Conservation (phyloP, 257 asterid genomes). For the Gentiana straminea region DNA sequence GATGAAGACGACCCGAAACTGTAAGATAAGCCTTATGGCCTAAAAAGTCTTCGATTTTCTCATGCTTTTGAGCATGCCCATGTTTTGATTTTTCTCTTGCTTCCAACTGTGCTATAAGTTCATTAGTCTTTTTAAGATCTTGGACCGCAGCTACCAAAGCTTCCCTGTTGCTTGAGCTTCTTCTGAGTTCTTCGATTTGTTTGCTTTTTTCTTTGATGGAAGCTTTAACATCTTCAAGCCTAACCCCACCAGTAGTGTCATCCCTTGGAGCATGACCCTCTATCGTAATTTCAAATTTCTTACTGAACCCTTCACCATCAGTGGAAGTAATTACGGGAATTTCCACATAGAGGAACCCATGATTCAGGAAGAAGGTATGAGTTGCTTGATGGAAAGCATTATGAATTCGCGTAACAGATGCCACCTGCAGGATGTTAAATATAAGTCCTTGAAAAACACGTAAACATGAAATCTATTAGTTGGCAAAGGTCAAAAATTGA, state of each 20-base stretch:
- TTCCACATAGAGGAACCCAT: slow-evolving; percentile 64
- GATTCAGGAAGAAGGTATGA: slow-evolving; percentile 43
- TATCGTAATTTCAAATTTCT: slow-evolving; percentile 45
- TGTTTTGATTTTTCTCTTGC: slow-evolving; percentile 32
- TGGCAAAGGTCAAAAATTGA: not conserved
- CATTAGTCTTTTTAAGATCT: slow-evolving; percentile 58
- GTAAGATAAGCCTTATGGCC: slow-evolving; percentile 41
- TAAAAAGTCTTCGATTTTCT: slow-evolving; percentile 43
- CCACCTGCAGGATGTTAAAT: slow-evolving; percentile 41
- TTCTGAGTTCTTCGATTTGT: slow-evolving; percentile 53
- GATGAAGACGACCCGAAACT: slow-evolving; percentile 63
- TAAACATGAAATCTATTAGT: no score
- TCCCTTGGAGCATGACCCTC: slow-evolving; percentile 17
- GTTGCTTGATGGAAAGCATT: slow-evolving; percentile 49
- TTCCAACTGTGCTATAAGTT: slow-evolving; percentile 48
- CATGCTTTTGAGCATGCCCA: slow-evolving; percentile 7
- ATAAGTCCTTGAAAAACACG: no score
- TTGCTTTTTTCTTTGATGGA: slow-evolving; percentile 53
- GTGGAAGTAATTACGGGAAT: slow-evolving; percentile 71
- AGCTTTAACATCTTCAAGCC: slow-evolving; percentile 35
- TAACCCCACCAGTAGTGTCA: slow-evolving; percentile 21
- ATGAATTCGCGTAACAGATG: slow-evolving; percentile 66
- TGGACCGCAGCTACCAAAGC: slow-evolving; percentile 56
- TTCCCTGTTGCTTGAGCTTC: slow-evolving; percentile 73
- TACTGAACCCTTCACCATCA: slow-evolving; percentile 37